Evolutionary conservation across 257 asterid genomes (phyloP).

Genomic region (Penstemon barbatus): DNA sequence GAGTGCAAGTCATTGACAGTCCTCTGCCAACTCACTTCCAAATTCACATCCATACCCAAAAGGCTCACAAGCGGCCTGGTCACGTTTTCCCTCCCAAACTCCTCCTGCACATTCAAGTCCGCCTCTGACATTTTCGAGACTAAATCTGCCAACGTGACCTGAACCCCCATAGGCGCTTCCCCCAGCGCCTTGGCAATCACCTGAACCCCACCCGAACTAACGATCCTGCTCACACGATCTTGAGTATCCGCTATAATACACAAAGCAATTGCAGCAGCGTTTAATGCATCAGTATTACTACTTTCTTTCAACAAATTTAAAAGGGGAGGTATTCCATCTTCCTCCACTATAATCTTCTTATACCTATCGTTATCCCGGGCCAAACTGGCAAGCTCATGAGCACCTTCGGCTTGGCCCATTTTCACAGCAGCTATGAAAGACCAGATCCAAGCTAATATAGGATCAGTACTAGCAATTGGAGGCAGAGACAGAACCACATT

Average conservation of each 20-base stretch:
- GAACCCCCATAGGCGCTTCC: constrained; percentile 40
- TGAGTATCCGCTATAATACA: constrained; percentile 44
- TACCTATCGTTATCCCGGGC: constrained; percentile 38
- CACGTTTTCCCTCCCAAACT: constrained; percentile 60
- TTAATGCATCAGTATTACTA: constrained; percentile 41
- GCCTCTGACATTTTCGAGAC: constrained; percentile 48
- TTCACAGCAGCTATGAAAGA: constrained; percentile 48
- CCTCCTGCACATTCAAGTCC: constrained; percentile 47
- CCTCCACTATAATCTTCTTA: constrained; percentile 46
- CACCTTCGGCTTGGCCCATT: constrained; percentile 55
- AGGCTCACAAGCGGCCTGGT: constrained; percentile 49
- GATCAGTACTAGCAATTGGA: constrained; percentile 53
- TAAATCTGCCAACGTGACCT: constrained; percentile 37
- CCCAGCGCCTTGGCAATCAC: constrained; percentile 38
- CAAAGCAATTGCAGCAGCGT: constrained; percentile 48
- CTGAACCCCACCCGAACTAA: constrained; percentile 37
- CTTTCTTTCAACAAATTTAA: constrained; percentile 54
- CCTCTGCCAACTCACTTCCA: constrained; percentile 31
- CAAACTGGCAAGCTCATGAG: constrained; percentile 35
- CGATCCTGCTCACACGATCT: constrained; percentile 38
- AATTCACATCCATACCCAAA: constrained; percentile 45
- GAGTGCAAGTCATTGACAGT: constrained; percentile 34
- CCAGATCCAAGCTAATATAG: constrained; percentile 62
- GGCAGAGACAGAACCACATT: constrained; percentile 36
- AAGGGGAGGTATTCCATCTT: constrained; percentile 56